Evolutionary conservation across 371 early-diverging fungal genomes (phyloP), one percentile per base, ranked within the genome.

Genomic region (Rhizopus sp.): DNA sequence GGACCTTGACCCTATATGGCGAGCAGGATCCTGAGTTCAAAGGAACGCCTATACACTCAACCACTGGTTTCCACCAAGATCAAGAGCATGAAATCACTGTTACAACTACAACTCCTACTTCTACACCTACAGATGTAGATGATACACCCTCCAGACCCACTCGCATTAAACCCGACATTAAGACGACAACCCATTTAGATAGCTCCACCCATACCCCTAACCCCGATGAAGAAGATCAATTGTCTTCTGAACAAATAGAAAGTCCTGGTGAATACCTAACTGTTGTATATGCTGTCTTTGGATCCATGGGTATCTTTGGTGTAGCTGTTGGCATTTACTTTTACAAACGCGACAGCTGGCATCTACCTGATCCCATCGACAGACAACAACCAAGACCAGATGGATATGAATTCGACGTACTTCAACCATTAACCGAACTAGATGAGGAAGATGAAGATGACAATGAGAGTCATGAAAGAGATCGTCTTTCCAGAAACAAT

Each of bases 1-100:
- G 88, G 86, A 81, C 70, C 12, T 72, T 93, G 53, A 82, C 81
- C 10, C 69, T 93, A 30, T 91, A 70, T 74, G 93, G 93, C 37
- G 87, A 88, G 55, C 48, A 55, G 37, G 68, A 72, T 53, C 68
- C 75, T 16, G 59, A 54, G 5, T 68, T 72, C 23, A 51, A 50
- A 30, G 73, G 68, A 5, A 70, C 64, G 8, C 73, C 72, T 31
- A 55, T 66, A 3, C 66, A 75, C 16, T 38, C 50, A 3, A 35
- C 58, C 3, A 41, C 38, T 0, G 56, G 59, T 12, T 23, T 50
- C 12, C 61, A 61, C 41, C 50, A 66, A 9, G 57, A 57, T 15
- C 10, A 56, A 34, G 66, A 66, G 31, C 59, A 57, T 45, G 59
- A 58, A 45, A 30, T 59, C 3, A 41, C 55, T 12, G 16, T 50